Conservation (phyloP, 768 basidiomycete genomes). For the Pholiota microspora region DNA sequence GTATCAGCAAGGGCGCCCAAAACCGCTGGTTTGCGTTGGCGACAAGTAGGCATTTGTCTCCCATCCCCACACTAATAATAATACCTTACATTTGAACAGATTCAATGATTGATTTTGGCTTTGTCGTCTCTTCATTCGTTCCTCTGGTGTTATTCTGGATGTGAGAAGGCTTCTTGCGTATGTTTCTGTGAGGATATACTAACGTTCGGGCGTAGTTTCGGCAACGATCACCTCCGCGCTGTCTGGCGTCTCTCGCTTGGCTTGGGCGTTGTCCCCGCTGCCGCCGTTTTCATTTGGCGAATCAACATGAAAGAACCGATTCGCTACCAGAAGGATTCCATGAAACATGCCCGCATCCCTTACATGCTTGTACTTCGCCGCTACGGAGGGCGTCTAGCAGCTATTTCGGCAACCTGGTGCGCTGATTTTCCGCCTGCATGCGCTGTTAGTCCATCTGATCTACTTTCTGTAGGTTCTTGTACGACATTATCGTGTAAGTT, state of each 20-base stretch:
- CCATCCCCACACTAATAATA: neutral
- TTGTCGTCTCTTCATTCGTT: conserved; percentile 76
- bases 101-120: conserved; percentile 83
- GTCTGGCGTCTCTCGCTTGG: conserved; percentile 89
- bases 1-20: conserved; percentile 75
- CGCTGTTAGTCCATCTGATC: neutral
- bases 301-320: conserved; percentile 79
- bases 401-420: conserved; percentile 76
- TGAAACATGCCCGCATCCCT: conserved; percentile 73
- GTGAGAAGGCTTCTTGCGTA: conserved; percentile 35
- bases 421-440: conserved; percentile 4
- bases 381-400: conserved; percentile 75
- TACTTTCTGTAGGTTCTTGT: conserved; percentile 61
- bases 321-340: conserved; percentile 72
- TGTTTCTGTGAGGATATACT: conserved; percentile 1
- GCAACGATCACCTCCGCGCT: conserved; percentile 73
- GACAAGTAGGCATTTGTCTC: conserved; percentile 58
- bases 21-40: conserved; percentile 87
- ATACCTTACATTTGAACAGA: conserved; percentile 37
- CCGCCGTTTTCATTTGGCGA: conserved; percentile 85
- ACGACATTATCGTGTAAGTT: conserved; percentile 74
- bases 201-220: conserved; percentile 50
- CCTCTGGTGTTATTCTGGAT: conserved; percentile 90
- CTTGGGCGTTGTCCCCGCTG: conserved; percentile 78
- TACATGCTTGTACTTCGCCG: conserved; percentile 74